These are phyloP conservation scores for Penicillium sp. DNA, from an alignment of 2,329 filamentous ascomycete genomes.

Conservation along the genomic window DNA sequence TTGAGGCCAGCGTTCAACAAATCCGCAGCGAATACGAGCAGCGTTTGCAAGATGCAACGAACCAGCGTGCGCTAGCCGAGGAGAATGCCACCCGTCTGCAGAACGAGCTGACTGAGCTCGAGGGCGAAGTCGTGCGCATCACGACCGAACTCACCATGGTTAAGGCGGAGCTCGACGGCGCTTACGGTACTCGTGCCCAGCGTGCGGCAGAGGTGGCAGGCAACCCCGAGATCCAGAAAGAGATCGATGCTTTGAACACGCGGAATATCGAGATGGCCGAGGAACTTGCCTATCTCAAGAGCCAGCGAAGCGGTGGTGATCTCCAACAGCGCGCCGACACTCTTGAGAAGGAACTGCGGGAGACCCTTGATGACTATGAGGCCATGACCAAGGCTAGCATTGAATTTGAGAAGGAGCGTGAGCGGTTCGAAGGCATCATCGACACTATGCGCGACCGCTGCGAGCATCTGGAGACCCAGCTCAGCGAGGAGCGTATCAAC, in stretches of 20 bases:
- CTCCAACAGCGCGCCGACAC: slow-evolving; percentile 48
- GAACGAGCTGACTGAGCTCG: slow-evolving; percentile 51
- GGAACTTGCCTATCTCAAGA: slow-evolving; percentile 46
- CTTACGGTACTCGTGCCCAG: slow-evolving; percentile 74
- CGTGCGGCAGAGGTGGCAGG: slow-evolving; percentile 62
- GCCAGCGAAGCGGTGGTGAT: slow-evolving; percentile 34
- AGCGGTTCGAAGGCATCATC: slow-evolving; percentile 59
- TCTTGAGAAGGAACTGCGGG: slow-evolving; percentile 62
- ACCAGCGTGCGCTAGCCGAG: slow-evolving; percentile 32
- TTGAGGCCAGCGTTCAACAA: slow-evolving; percentile 21
- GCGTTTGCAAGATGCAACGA: slow-evolving; percentile 23
- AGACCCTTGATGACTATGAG: slow-evolving; percentile 66
- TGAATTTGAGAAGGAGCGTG: slow-evolving; percentile 67
- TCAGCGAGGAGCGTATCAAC: slow-evolving; percentile 64
- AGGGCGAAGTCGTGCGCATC: slow-evolving; percentile 60
- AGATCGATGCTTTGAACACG: slow-evolving; percentile 54
- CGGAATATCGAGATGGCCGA: slow-evolving; percentile 45
- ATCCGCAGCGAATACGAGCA: slow-evolving; percentile 31
- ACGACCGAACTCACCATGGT: slow-evolving; percentile 84
- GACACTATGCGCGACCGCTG: slow-evolving; percentile 61
- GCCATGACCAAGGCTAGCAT: slow-evolving; percentile 65
- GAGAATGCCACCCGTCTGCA: slow-evolving; percentile 42
- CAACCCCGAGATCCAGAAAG: slow-evolving; percentile 55
- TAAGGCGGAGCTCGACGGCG: slow-evolving; percentile 84
- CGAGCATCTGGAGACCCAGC: slow-evolving; percentile 59